phyloP scores from a whole-genome alignment of 2,329 filamentous ascomycete genomes.

The Emergomyces orientalis region DNA sequence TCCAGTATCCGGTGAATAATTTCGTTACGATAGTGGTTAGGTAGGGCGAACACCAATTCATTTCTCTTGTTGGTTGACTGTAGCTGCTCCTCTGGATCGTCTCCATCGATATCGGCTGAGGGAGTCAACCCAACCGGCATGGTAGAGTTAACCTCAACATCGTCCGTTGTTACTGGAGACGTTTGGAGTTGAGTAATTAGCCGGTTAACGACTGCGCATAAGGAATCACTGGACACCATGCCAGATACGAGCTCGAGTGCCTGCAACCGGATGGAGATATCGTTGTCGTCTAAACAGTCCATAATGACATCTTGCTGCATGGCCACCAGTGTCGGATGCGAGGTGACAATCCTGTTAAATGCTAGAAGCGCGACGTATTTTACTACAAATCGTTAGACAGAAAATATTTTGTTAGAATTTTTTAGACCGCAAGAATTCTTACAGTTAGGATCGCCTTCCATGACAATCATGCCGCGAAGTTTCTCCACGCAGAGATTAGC shows the following conservation, averaged over 20 bases:
- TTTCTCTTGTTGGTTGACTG: slow-evolving; percentile 46
- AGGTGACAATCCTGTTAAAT: slow-evolving; percentile 86
- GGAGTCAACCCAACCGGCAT: slow-evolving; percentile 37
- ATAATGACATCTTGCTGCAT: slow-evolving; percentile 94
- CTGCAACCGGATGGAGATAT: slow-evolving; percentile 90
- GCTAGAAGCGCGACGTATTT: slow-evolving; percentile 95
- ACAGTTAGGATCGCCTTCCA: slow-evolving; percentile 90
- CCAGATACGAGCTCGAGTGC: slow-evolving; percentile 84
- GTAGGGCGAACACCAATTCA: slow-evolving; percentile 52
- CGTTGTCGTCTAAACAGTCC: slow-evolving; percentile 88
- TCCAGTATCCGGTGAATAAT: slow-evolving; percentile 74
- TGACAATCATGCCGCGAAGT: slow-evolving; percentile 83
- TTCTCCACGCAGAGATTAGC: slow-evolving; percentile 87
- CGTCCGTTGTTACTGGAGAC: slow-evolving; percentile 47
- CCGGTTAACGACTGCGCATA: slow-evolving; percentile 74
- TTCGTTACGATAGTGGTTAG: slow-evolving; percentile 75
- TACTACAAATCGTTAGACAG: slow-evolving; percentile 44
- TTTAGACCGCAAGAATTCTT: slow-evolving; percentile 32
- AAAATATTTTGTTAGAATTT: slow-evolving; percentile 8
- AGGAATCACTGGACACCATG: slow-evolving; percentile 83
- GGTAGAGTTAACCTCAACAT: slow-evolving; percentile 31
- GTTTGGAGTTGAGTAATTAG: slow-evolving; percentile 75
- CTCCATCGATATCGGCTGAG: slow-evolving; percentile 48
- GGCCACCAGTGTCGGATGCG: slow-evolving; percentile 79
- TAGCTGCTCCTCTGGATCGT: slow-evolving; percentile 46